Conservation (phyloP, 768 basidiomycete species). For the Auricularia auricula-judae region DNA sequence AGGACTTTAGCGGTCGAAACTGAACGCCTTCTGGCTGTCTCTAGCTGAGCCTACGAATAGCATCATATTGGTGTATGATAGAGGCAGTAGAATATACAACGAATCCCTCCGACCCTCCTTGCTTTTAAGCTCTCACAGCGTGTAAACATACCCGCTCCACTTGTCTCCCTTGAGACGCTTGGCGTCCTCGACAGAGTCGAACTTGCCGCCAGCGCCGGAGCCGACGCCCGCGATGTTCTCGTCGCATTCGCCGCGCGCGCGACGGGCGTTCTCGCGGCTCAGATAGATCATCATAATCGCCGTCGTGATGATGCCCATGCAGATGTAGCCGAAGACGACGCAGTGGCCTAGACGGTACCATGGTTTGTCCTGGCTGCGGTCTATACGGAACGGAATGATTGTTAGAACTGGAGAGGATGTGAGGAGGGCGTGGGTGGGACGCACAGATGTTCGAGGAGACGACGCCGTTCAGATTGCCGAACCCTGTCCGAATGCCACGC, state of each 20-base stretch:
- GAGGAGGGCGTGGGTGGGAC: constrained; percentile 16
- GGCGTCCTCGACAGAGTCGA: constrained; percentile 46
- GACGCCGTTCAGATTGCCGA: constrained; percentile 64
- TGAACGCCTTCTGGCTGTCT: no score
- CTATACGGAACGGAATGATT: constrained; percentile 17
- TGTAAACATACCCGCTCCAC: constrained; percentile 72
- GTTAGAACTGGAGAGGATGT: constrained; percentile 10
- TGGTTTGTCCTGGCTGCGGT: constrained; percentile 53
- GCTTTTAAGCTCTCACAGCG: constrained; percentile 24
- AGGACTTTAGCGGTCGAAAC: no score
- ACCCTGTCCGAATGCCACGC: background rate
- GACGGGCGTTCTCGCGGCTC: constrained; percentile 48
- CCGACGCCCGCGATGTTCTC: constrained; percentile 55
- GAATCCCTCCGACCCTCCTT: no score
- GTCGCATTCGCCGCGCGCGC: constrained; percentile 58
- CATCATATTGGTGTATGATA: no score
- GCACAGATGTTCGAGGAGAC: constrained; percentile 61
- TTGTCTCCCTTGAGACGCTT: constrained; percentile 59
- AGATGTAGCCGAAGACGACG: constrained; percentile 64
- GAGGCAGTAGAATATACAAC: no score
- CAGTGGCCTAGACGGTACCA: constrained; percentile 64
- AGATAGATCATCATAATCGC: constrained; percentile 30
- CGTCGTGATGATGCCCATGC: constrained; percentile 44
- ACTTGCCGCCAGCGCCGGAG: constrained; percentile 39
- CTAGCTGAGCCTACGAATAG: no score